Evolutionary conservation across 106 monocot genomes (phyloP).

Genomic region (Posidonia australis): DNA sequence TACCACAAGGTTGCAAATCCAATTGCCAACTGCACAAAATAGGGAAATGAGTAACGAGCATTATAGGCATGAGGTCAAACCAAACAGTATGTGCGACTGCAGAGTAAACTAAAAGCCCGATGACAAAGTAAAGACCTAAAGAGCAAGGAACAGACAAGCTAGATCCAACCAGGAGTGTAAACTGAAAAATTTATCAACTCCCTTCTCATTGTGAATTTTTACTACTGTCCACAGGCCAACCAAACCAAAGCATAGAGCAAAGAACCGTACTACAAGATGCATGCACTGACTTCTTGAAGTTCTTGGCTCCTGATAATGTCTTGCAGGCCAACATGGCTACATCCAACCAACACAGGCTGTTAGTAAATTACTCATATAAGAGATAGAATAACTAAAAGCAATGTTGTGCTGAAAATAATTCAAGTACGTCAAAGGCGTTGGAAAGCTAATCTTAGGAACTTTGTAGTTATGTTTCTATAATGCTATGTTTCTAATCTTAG

Average conservation of each 20-base stretch:
- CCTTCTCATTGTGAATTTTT: slow-evolving; percentile 96
- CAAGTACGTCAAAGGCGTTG: no score
- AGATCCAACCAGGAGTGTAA: slow-evolving; percentile 96
- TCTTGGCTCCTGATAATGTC: slow-evolving; percentile 77
- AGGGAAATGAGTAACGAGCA: neutral
- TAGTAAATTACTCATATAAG: no score
- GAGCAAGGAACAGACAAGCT: slow-evolving; percentile 43
- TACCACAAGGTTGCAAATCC: slow-evolving; percentile 95
- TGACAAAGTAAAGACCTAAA: slow-evolving; percentile 39
- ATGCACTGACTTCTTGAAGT: slow-evolving; percentile 70
- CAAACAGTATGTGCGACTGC: no score
- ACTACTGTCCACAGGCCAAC: slow-evolving; percentile 83
- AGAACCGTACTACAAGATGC: slow-evolving; percentile 64
- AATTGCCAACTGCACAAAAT: slow-evolving; percentile 52
- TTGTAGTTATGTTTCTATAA: no score
- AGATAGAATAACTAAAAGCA: no score
- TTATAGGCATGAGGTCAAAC: neutral
- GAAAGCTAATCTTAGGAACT: no score
- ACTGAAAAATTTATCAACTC: slow-evolving; percentile 92
- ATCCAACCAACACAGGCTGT: neutral
- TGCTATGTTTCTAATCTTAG: no score
- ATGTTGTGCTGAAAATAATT: no score
- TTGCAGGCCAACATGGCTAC: slow-evolving; percentile 89
- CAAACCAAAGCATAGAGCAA: slow-evolving; percentile 56
- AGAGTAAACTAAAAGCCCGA: neutral